Conservation (phyloP, 306 rosid species). For the Mimosa pudica region DNA sequence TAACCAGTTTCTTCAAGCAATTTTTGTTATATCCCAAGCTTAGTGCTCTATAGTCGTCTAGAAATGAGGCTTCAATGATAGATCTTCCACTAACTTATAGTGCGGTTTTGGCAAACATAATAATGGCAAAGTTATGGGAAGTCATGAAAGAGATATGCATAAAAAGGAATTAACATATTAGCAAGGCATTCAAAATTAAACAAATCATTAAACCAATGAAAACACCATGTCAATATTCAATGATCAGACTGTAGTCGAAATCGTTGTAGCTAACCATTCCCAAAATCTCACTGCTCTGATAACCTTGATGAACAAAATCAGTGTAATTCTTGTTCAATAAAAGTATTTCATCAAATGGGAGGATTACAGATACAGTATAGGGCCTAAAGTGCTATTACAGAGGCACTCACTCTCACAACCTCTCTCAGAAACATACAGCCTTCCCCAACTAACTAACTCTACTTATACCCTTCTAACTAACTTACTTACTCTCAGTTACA, state of each 20-base stretch:
- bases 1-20: background rate
- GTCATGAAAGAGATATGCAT: background rate
- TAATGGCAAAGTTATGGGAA: background rate
- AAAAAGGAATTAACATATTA: too few relatives aligned
- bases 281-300: too few relatives aligned
- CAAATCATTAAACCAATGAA: background rate
- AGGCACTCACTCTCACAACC: too few relatives aligned
- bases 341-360: too few relatives aligned
- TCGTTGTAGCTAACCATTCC: background rate
- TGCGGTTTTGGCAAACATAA: background rate
- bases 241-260: background rate
- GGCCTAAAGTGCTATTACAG: too few relatives aligned
- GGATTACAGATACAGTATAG: too few relatives aligned
- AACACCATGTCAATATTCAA: background rate
- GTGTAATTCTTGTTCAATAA: too few relatives aligned
- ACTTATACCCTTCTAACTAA: too few relatives aligned
- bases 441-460: too few relatives aligned
- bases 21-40: background rate
- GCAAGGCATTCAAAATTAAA: background rate
- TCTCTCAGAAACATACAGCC: too few relatives aligned
- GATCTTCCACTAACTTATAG: background rate
- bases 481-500: too few relatives aligned
- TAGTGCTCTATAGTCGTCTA: background rate
- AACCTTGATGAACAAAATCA: too few relatives aligned
- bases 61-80: background rate